Evolutionary conservation across 176 grass and related monocot genomes (phyloP).

Genomic region (Eleusine coracana): DNA sequence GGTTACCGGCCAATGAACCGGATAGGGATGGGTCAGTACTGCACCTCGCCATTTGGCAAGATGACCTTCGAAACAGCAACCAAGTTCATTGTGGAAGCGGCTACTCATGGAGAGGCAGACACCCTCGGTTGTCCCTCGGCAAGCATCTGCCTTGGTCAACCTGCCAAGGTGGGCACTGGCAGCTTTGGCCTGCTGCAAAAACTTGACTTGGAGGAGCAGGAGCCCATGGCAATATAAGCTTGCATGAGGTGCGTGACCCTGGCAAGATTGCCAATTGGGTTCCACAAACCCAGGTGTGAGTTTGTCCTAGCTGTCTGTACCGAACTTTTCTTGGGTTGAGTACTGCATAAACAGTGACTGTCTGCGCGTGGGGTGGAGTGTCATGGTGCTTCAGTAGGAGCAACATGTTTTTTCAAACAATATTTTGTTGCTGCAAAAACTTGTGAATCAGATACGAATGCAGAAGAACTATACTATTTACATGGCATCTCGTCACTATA

Average conservation of each 20-base stretch:
- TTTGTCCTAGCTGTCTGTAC: background rate
- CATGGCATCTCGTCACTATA: no score
- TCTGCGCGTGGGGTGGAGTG: background rate
- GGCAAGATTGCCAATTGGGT: no score
- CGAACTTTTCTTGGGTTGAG: no score
- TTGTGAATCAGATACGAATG: background rate
- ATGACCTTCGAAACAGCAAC: conserved; percentile 90
- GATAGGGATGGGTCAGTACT: conserved; percentile 60
- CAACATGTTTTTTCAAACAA: background rate
- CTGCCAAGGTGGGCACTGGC: conserved; percentile 78
- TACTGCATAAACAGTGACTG: background rate
- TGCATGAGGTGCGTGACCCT: background rate
- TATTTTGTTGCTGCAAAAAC: background rate
- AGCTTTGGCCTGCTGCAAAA: conserved; percentile 78
- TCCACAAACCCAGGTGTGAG: background rate
- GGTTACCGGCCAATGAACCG: conserved; percentile 79
- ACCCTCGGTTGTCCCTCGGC: conserved; percentile 67
- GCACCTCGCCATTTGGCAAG: conserved; percentile 86
- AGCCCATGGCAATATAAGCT: conserved; percentile 20
- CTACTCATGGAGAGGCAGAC: conserved; percentile 73
- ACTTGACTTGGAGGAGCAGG: background rate
- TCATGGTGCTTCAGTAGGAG: background rate
- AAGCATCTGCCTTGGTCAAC: conserved; percentile 79
- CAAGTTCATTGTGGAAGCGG: conserved; percentile 78
- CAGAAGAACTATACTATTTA: background rate